These are phyloP conservation scores for Euphorbia schlechtendalii DNA, from an alignment of 441 rosid species.

Conservation along the genomic window DNA sequence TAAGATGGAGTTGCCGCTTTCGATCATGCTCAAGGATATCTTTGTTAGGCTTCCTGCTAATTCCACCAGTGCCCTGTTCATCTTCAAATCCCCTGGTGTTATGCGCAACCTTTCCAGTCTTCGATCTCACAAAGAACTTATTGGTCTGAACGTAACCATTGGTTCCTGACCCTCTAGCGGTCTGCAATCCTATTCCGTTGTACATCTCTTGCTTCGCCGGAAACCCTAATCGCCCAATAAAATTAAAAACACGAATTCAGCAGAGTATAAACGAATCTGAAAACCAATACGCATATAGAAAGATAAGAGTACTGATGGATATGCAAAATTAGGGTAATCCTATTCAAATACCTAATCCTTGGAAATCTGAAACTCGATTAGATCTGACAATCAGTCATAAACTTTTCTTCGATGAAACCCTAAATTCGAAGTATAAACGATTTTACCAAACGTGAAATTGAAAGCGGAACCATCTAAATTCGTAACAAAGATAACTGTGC, in stretches of 20 bases:
- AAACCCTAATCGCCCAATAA: not conserved
- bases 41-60: conserved; percentile 68
- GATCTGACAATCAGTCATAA: too few species aligned
- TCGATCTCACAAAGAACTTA: conserved; percentile 71
- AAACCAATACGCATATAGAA: not conserved
- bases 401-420: too few species aligned
- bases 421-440: too few species aligned
- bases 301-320: not conserved
- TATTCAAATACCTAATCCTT: too few species aligned
- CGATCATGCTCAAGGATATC: conserved; percentile 89
- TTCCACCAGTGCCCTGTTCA: conserved; percentile 78
- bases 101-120: conserved; percentile 53
- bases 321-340: too few species aligned
- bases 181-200: conserved; percentile 88
- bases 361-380: too few species aligned
- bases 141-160: conserved; percentile 86
- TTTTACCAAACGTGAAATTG: too few species aligned
- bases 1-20: conserved; percentile 81
- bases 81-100: conserved; percentile 53
- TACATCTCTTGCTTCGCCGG: conserved; percentile 11
- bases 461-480: too few species aligned
- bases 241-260: not conserved
- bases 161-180: conserved; percentile 92
- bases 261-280: not conserved
- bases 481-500: too few species aligned